Base-by-base conservation (phyloP, 768 basidiomycete species). In the Krasilnikovozyma curviuscula region DNA sequence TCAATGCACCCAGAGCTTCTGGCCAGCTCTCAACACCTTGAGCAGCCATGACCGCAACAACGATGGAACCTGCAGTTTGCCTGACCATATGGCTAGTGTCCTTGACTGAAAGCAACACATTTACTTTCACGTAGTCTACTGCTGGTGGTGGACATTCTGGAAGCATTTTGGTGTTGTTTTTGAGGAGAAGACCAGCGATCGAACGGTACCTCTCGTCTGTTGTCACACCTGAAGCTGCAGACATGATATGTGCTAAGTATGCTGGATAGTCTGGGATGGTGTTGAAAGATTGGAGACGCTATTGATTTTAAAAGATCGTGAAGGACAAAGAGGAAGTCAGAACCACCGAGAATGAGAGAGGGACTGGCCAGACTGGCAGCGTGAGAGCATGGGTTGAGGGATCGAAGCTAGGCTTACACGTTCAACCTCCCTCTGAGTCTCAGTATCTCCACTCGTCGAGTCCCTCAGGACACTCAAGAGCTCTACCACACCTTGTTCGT, bases 111-210 rank as follows among this genome's bases (percentile, higher is more conserved):
- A 28, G 37, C n/a, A 66, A 55, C 12, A 65, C 60, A 19, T 54
- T 56, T 6, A 51, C 50, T 45, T 65, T 65, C 52, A 67, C 62
- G 52, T 63, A 93, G 14, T 42, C 69, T 27, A 73, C 70, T 19
- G 86, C 79, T 40, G 78, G 74, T 16, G 71, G 69, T 21, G 76
- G 68, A 46, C 56, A 54, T 7, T 77, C 73, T 40, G 70, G 71
- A 46, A 86, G 70, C 61, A 88, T 78, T 55, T 81, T 73, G 37
- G 83, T 75, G 59, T 86, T 88, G 66, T 98, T 97, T 76, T 98
- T 98, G 66, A 98, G 76, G 21, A 95, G 71, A 59, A 95, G 83
- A 35, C 91, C 91, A 23, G 91, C 89, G 68, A 95, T 89, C 50
- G 84, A 83, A 44, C 91, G 77, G 63, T 91, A 85, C 42, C 82